Evolutionary conservation across 164 flowering plant genomes (phyloP), one percentile per base, ranked within the genome.

Genomic region (Magnolia kwangsiensis): DNA sequence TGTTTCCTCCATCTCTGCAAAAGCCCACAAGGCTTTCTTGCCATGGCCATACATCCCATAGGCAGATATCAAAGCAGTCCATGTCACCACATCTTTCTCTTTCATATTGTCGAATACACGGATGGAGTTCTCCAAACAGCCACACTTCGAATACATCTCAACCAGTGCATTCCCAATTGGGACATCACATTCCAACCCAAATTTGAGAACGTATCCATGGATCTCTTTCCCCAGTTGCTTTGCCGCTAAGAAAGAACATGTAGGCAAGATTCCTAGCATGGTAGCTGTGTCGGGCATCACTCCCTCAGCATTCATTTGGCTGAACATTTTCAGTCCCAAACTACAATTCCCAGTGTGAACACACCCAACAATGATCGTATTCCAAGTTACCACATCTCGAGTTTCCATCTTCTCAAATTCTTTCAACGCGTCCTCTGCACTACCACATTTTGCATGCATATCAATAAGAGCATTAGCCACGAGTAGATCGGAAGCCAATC

Each of bases 401-500:
- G 29, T 20, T 68, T 76, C 66, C 89, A 75, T 75, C 71, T 24
- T 67, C 58, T 75, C 72, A 75, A 75, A 75, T n/a, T 50, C 67
- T 14, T 23, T 19, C 71, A 51, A 51, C 8, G 77, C 77, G 51
- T 67, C 72, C 1, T 27, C 83, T 49, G 84, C 51, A 67, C 82
- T 74, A 16, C 95, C 91, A 78, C 90, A 91, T 84, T 92, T 94
- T 7, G 96, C 90, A 80, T 91, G 92, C 97, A 91, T 90, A 77
- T 92, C 94, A 70, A 94, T 86, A 63, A 94, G 82, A 71, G 91
- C 92, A 78, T 88, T 90, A 8, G 80, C 74, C 69, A 86, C 79
- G 50, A 76, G 63, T 14, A 85, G 50, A 76, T 81, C 73, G 1
- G 82, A 76, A 49, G 61, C 78, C 73, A 82, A 76, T 49, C 92